Conservation (phyloP, 2,329 filamentous ascomycete genomes). For the Aureobasidium namibiae region DNA sequence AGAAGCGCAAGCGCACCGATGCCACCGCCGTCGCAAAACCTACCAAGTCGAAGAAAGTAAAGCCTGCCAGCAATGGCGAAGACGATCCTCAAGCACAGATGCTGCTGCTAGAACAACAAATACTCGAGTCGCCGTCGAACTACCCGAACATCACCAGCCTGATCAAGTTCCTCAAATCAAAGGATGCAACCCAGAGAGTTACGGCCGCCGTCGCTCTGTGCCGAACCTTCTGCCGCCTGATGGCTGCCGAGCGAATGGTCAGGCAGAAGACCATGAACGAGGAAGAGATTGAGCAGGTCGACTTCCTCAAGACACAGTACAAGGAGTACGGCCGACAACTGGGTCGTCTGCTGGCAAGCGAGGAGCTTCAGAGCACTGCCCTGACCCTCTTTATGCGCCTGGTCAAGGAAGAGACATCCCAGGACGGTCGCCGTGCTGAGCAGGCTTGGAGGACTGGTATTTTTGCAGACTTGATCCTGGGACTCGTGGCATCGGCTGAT, state of each 20-base stretch:
- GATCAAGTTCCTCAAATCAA: constrained; percentile 48
- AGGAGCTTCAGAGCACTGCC: constrained; percentile 57
- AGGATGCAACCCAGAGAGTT: constrained; percentile 49
- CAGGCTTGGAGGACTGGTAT: constrained; percentile 58
- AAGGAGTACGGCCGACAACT: constrained; percentile 57
- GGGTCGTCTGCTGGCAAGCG: constrained; percentile 50
- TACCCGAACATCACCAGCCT: constrained; percentile 83
- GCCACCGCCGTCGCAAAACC: constrained; percentile 16
- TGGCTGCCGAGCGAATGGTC: constrained; percentile 63
- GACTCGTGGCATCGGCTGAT: constrained; percentile 51
- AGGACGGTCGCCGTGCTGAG: constrained; percentile 40
- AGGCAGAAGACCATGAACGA: constrained; percentile 59
- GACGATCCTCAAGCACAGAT: constrained; percentile 57
- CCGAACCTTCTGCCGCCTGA: constrained; percentile 73
- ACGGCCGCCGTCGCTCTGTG: constrained; percentile 70
- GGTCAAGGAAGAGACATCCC: constrained; percentile 66
- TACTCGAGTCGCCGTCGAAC: constrained; percentile 77
- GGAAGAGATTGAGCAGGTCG: constrained; percentile 64
- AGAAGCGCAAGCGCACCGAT: constrained; percentile 37
- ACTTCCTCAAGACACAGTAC: constrained; percentile 71
- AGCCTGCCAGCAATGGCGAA: constrained; percentile 21
- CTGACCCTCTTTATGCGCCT: constrained; percentile 76
- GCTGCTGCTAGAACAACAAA: constrained; percentile 67
- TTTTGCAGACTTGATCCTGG: constrained; percentile 56
- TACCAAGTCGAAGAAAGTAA: constrained; percentile 31